A percentile compares a stretch with the other conserved stretches of the same genome.
Evolutionary conservation across 164 flowering plant genomes (phyloP).

Genomic region (Berberis thunbergii): DNA sequence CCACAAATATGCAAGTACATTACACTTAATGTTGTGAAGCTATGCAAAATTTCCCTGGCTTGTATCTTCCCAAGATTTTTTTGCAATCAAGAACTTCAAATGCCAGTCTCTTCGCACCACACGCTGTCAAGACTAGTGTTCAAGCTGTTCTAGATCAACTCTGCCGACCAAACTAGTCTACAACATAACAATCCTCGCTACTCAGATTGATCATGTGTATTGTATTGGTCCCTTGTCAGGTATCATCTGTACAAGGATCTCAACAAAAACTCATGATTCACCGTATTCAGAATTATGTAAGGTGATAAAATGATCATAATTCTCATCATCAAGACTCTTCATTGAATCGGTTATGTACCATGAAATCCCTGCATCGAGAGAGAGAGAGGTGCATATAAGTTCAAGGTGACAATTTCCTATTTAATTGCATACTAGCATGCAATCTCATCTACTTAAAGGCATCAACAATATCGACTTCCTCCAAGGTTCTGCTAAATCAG

Average conservation of each 20-base stretch:
- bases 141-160: neutral
- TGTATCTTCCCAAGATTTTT: neutral
- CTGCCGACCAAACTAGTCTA: no score
- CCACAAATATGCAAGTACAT: no score
- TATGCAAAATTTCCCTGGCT: neutral
- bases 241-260: constrained; percentile 1
- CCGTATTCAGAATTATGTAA: constrained; percentile 34
- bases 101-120: neutral
- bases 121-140: neutral
- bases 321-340: constrained; percentile 39
- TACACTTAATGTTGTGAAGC: no score
- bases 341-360: constrained; percentile 49
- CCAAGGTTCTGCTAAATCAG: no score
- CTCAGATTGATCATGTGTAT: neutral
- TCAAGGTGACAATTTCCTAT: neutral
- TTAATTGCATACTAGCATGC: no score
- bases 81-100: neutral
- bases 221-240: neutral
- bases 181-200: neutral
- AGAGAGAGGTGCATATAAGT: neutral
- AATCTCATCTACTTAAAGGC: neutral
- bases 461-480: neutral
- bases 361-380: constrained; percentile 41
- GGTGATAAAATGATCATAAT: constrained; percentile 34
- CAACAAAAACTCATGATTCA: constrained; percentile 13